Evolutionary conservation across 129 eudicot species (phyloP), one percentile per base, ranked within the genome.

Genomic region (Mikania micrantha): DNA sequence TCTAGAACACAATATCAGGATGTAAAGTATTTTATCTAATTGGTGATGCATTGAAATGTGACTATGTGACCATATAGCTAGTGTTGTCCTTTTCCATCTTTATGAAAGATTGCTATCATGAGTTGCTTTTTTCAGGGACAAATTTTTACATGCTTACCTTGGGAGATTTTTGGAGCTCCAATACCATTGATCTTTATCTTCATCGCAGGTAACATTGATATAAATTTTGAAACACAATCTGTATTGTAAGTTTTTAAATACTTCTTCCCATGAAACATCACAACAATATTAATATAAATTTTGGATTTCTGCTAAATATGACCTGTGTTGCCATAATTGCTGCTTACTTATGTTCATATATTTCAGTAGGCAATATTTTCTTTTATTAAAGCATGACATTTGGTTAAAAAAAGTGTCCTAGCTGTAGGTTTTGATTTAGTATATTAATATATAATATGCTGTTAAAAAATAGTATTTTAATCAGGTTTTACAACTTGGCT

Each of bases 91-190:
- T 29, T 32, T 32, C 35, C 40, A 42, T 48, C 21, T 22, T 19
- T 36, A 62, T 63, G 21, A 9, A 34, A 59, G 39, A 48, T 67
- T 67, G n/a, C 34, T 13, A 17, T 77, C 6, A 45, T 17, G 32
- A 20, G n/a, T 63, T 50, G 35, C 24, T 36, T 41, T 28, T 70
- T 65, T 5, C 80, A 91, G 98, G 98, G 67, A 92, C 98, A 44
- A 80, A 92, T 49, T 88, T 92, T 38, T 80, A 78, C 83, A 84
- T 92, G 90, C 86, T 92, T 40, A 88, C 79, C 21, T 68, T 92
- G 87, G 98, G 96, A 68, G 96, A 93, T 71, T 86, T 82, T 54
- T 89, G 96, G 99, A 89, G 99, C 78, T 88, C 96, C 60, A 84
- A 93, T 60, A 93, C 99, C 39, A 86, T 93, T 58, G 96, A 89